Base-by-base conservation (phyloP, 345 rosid genomes). In the Euphorbia lathyris region DNA sequence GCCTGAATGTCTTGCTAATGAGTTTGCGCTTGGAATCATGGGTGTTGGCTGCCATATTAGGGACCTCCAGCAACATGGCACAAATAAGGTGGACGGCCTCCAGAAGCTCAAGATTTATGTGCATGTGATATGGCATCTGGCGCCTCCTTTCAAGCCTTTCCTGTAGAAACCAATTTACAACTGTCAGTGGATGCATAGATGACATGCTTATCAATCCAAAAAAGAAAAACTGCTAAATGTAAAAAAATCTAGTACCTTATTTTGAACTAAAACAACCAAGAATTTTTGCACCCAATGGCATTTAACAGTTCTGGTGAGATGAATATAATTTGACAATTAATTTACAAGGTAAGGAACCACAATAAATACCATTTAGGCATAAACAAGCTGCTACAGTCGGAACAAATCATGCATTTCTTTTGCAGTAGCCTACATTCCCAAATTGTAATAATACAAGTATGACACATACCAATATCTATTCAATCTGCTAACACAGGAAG, bases 41-140 rank as follows among this genome's bases (percentile, higher is more conserved):
- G 47, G 70, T 80, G 75, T 82, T 85, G 65, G 94, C 97, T 60
- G 97, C 96, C 89, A 90, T 89, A 87, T 85, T 86, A 12, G 98
- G 93, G 65, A 93, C 97, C 79, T 93, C 98, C 42, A 93, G 89
- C 20, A 93, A 91, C 97, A 93, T 91, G 48, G 98, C 96, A 71
- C 94, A 86, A 17, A 83, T 86, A 62, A 93, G 87, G 79, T 93
- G 97, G 60, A 89, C 93, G 59, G 97, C 93, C 72, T 93, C 97
- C 20, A 93, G 85, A 58, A 89, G 92, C 82, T 93, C 98, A n/a
- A 91, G 96, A 81, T 91, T 93, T 61, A 93, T 89, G 87, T 93
- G 97, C 98, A 93, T 91, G 75, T 91, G 98, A 67, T 91, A 91
- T 22, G 97, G 98, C 97, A 93, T 91, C 74, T 91, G 96, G 25